Evolutionary conservation across 495 filamentous ascomycete genomes (phyloP), one percentile per base, ranked within the genome.

Genomic region (Penicillium tannophilum): DNA sequence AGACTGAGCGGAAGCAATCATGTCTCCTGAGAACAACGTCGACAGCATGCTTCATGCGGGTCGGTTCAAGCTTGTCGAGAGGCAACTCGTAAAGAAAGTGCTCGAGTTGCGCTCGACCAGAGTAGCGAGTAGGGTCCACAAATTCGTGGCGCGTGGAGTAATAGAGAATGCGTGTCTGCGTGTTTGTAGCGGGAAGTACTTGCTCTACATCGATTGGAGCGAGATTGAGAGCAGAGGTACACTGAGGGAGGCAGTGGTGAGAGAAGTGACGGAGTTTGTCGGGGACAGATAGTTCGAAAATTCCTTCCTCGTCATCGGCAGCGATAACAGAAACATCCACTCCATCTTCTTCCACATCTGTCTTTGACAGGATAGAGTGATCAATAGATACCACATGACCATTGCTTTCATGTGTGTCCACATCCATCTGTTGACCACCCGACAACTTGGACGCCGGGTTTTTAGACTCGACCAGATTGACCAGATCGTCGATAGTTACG

Each of bases 141-240:
- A 12, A 17, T 31, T 54, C 52, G 19, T 17, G 14, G 12, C n/a
- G 26, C 16, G 24, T 35, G 12, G n/a, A 17, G 24, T 12, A 30
- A 12, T 36, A 26, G 19, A 93, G 80, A 76, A 93, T 90, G 3
- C 88, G 90, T 55, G 89, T 81, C 62, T 94, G 90, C 1, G 91
- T 73, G 0, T 88, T 79, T 0, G 90, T 90, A 56, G 88, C 90
- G 2, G 89, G 90, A 1, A 83, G 76, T 42, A 92, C 82, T 48
- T 80, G 79, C 55, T 89, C 81, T 5, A 94, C 81, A 10, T 83
- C 71, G 7, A 75, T 61, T 2, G 60, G 49, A 0, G 62, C 55
- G 7, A 86, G 43, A 2, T 66, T 19, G 11, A 28, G 24, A n/a
- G 23, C 10, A 6, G 35, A 43, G 10, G 24, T 19, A 11, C 47